Evolutionary conservation across 257 asterid genomes (phyloP).

Genomic region (Petrea volubilis): DNA sequence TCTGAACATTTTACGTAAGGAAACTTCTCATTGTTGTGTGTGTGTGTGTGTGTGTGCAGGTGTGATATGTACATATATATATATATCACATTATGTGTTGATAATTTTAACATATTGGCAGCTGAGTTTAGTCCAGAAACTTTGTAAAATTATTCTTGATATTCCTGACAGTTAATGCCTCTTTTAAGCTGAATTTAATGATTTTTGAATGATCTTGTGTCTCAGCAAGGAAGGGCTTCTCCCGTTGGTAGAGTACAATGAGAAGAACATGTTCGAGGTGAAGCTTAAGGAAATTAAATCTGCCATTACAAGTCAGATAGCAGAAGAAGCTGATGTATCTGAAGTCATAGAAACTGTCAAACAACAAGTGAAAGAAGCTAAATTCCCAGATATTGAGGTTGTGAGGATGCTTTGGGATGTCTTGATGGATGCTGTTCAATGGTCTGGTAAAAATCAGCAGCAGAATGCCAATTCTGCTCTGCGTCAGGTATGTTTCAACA

Average conservation of each 20-base stretch:
- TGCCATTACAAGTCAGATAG: slow-evolving; percentile 76
- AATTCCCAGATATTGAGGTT: slow-evolving; percentile 85
- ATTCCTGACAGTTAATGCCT: background rate
- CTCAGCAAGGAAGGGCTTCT: slow-evolving; percentile 80
- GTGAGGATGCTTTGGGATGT: slow-evolving; percentile 92
- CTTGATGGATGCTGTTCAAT: slow-evolving; percentile 96
- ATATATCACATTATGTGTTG: too few relatives aligned
- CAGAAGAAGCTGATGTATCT: slow-evolving; percentile 75
- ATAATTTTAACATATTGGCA: too few relatives aligned
- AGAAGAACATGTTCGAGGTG: slow-evolving; percentile 83
- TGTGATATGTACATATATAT: too few relatives aligned
- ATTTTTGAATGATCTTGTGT: slow-evolving; percentile 14
- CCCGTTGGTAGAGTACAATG: slow-evolving; percentile 74
- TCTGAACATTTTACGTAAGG: slow-evolving; percentile 96
- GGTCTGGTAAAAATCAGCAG: slow-evolving; percentile 98
- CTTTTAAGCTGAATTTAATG: background rate
- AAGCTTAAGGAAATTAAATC: slow-evolving; percentile 88
- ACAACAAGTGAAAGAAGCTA: slow-evolving; percentile 90
- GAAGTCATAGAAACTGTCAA: slow-evolving; percentile 94
- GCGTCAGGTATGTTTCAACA: slow-evolving; percentile 67
- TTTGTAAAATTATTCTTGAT: too few relatives aligned
- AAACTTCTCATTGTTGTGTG: too few relatives aligned
- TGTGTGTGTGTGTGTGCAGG: too few relatives aligned
- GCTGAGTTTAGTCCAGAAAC: too few relatives aligned
- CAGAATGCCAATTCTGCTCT: slow-evolving; percentile 89